Conservation (phyloP, 163 green algal genomes). For the Scenedesmus sp. region DNA sequence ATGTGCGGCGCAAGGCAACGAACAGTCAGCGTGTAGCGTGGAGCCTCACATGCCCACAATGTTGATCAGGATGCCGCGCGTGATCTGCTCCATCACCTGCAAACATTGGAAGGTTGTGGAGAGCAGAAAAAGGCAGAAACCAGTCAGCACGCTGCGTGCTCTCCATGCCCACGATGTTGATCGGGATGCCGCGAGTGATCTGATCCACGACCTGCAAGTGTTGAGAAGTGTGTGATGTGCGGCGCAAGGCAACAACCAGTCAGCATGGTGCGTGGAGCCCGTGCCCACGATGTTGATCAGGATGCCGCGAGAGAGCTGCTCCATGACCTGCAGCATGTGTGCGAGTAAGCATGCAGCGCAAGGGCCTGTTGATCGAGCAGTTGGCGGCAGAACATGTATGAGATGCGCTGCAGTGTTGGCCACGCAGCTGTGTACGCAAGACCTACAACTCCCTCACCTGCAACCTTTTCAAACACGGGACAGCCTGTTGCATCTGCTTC, state of each 20-base stretch:
- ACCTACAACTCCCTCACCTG: too few relatives aligned
- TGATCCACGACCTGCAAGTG: conserved; percentile 68
- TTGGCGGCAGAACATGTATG: too few relatives aligned
- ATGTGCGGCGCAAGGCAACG: too few relatives aligned
- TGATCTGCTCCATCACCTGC: conserved; percentile 75
- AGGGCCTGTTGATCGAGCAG: too few relatives aligned
- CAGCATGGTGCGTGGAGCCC: conserved; percentile 59
- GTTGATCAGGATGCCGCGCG: conserved; percentile 82
- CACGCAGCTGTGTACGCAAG: too few relatives aligned
- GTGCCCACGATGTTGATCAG: conserved; percentile 85
- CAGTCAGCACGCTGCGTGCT: conserved; percentile 68
- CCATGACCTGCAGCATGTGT: conserved; percentile 59
- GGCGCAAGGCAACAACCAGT: too few relatives aligned
- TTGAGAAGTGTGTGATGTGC: too few relatives aligned
- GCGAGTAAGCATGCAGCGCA: too few relatives aligned
- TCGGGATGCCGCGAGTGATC: conserved; percentile 75
- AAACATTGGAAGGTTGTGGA: neutral
- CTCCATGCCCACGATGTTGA: conserved; percentile 87
- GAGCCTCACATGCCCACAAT: conserved; percentile 74
- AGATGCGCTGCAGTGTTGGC: too few relatives aligned
- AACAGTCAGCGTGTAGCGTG: too few relatives aligned
- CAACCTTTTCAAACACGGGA: too few relatives aligned
- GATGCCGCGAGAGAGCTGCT: conserved; percentile 70
- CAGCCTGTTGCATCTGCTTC: too few relatives aligned
- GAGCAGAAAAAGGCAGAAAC: conserved; percentile 58